These are phyloP conservation scores for Saccharomycopsis microspora DNA, from an alignment of 805 yeast species.

Conservation along the genomic window DNA sequence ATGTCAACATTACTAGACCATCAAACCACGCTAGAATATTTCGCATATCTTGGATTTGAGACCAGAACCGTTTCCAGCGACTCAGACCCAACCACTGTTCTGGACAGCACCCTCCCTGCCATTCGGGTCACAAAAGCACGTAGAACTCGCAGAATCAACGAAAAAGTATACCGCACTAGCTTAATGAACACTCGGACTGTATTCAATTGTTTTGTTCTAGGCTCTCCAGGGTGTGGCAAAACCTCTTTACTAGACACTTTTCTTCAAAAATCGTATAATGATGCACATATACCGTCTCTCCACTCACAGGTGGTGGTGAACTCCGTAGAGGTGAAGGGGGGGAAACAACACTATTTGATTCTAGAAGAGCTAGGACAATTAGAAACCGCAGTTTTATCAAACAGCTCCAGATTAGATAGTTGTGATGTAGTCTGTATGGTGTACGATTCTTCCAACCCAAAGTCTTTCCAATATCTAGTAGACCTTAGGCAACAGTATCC, in stretches of 20 bases:
- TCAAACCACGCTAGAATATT: constrained; percentile 72
- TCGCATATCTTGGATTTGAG: constrained; percentile 86
- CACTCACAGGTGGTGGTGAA: constrained; percentile 77
- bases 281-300: constrained; percentile 68
- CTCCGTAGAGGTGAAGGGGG: constrained; percentile 87
- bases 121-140: constrained; percentile 77
- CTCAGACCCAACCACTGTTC: constrained; percentile 12
- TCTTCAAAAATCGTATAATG: constrained; percentile 60
- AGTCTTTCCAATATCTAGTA: constrained; percentile 75
- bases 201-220: constrained; percentile 80
- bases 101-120: constrained; percentile 31
- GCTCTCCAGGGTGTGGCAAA: constrained; percentile 81
- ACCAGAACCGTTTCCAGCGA: constrained; percentile 17
- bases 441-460: constrained; percentile 94
- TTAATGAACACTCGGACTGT: constrained; percentile 57
- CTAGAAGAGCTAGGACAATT: constrained; percentile 83
- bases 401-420: constrained; percentile 54
- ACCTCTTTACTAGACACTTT: constrained; percentile 77
- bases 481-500: constrained; percentile 54
- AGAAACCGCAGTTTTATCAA: constrained; percentile 72
- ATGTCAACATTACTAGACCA: constrained; percentile 87
- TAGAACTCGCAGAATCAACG: constrained; percentile 48
- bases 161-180: constrained; percentile 43
- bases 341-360: constrained; percentile 88
- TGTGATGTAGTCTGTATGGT: constrained; percentile 88